A percentile compares a stretch with the other conserved stretches of the same genome.
phyloP scores from a whole-genome alignment of 2,329 filamentous ascomycete genomes.

The Seiridium unicorne region DNA sequence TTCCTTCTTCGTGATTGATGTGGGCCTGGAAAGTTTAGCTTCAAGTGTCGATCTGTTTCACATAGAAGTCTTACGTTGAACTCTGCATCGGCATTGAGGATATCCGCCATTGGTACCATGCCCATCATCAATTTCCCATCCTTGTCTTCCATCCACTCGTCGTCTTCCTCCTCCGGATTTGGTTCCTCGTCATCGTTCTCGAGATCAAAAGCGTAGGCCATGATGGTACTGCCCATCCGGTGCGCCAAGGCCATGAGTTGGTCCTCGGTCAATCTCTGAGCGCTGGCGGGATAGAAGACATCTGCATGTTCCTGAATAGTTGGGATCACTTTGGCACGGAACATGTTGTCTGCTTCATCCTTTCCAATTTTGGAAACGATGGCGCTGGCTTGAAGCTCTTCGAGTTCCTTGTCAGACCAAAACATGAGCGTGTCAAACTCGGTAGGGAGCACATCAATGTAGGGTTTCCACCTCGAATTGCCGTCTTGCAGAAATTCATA shows the following conservation, averaged over 20 bases:
- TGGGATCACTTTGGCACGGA: conserved; percentile 54
- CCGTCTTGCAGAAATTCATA: conserved; percentile 65
- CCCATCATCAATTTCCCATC: conserved; percentile 64
- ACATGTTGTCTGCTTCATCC: conserved; percentile 66
- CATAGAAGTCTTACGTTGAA: conserved; percentile 63
- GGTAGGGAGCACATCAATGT: conserved; percentile 71
- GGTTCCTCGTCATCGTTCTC: conserved; percentile 47
- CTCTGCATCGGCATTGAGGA: conserved; percentile 84
- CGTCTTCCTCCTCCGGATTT: conserved; percentile 55
- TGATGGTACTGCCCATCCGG: conserved; percentile 82
- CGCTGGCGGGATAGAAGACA: conserved; percentile 42
- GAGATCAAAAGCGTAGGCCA: conserved; percentile 91
- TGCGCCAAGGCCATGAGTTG: conserved; percentile 60
- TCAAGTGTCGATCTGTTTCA: background rate
- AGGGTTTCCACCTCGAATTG: conserved; percentile 71
- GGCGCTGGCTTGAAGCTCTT: conserved; percentile 72
- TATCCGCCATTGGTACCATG: conserved; percentile 89
- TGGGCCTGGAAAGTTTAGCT: conserved; percentile 39
- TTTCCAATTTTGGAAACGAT: conserved; percentile 77
- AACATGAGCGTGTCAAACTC: conserved; percentile 88
- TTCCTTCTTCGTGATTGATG: conserved; percentile 51
- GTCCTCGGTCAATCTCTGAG: conserved; percentile 36
- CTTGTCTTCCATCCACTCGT: conserved; percentile 65
- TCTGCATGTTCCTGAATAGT: conserved; percentile 42
- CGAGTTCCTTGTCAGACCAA: conserved; percentile 71